Percentiles rank a stretch among this genome's conserved stretches.
phyloP scores from a whole-genome alignment of 805 yeast genomes.

The Yamadazyma paraphyllophila region DNA sequence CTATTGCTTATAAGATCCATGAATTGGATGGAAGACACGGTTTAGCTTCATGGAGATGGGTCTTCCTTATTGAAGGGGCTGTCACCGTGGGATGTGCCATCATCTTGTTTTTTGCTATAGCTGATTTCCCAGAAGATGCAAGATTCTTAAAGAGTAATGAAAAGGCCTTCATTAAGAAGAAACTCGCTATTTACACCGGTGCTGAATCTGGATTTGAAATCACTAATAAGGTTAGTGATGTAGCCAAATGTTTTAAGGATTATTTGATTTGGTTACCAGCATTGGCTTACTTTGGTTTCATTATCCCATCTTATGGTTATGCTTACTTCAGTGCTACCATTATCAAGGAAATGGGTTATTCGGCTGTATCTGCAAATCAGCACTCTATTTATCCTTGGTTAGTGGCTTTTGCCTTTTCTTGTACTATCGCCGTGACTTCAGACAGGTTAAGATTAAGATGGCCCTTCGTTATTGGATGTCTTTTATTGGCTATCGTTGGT shows the following conservation, averaged over 20 bases:
- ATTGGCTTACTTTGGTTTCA: constrained; percentile 59
- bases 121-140: constrained; percentile 73
- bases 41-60: constrained; percentile 48
- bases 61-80: constrained; percentile 49
- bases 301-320: constrained; percentile 73
- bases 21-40: constrained; percentile 50
- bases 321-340: constrained; percentile 73
- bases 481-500: constrained; percentile 46
- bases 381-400: constrained; percentile 88
- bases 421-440: constrained; percentile 59
- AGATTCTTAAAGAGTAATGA: constrained; percentile 49
- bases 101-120: constrained; percentile 47
- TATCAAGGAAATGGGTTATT: constrained; percentile 58
- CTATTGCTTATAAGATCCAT: constrained; percentile 63
- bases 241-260: constrained; percentile 54
- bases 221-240: constrained; percentile 46
- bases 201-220: constrained; percentile 49
- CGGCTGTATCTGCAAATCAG: constrained; percentile 72
- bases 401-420: constrained; percentile 65
- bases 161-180: constrained; percentile 53
- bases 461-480: constrained; percentile 35
- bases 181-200: constrained; percentile 44
- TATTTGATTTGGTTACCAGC: constrained; percentile 57
- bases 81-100: constrained; percentile 35
- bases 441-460: constrained; percentile 52